Base-by-base conservation (phyloP, 345 rosid species). In the Aethionema arabicum region DNA sequence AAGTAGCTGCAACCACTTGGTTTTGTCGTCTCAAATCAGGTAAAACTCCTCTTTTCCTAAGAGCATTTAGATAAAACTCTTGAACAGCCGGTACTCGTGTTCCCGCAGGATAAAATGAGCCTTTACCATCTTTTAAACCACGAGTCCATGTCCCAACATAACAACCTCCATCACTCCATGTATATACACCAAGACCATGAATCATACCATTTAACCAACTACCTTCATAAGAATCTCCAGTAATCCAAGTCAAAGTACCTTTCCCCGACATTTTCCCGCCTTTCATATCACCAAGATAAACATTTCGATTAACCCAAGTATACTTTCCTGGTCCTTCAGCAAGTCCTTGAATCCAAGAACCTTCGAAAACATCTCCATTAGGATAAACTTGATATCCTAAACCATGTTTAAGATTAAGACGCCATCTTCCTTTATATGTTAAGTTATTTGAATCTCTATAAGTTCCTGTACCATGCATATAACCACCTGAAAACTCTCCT, bases 191-290 rank as follows among this genome's bases (percentile, higher is more conserved):
- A 74, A 93, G 70, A 63, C 96, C 99, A 74, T 90, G 95, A 91
- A 93, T 93, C 95, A 85, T 81, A 32, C 91, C 87, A 52, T 85
- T 89, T 69, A 81, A 75, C 96, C 97, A 93, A 70, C 81, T 83
- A 66, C 99, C 99, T 79, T 93, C 99, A 60, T 79, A 93, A 1
- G 90, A 87, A 60, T 89, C 88, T 3, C 91, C 90, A 21, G 79
- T 85, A 63, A 42, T 78, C 97, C 97, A 87, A 51, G 95, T 82
- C 49, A 93, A 76, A 45, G 86, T 93, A 59, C 97, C 97, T 68
- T 85, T 93, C 12, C 97, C 97, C 0, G 96, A 85, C 97, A 87
- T 93, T 76, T 87, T 87, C n/a, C 97, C 96, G 52, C 83, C 89
- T 75, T 85, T 90, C 91, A 93, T 93, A 75, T 85, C 79, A 57